These are phyloP conservation scores for Mesotaenium endlicherianum DNA, from an alignment of 139 green algal genomes.

Conservation along the genomic window DNA sequence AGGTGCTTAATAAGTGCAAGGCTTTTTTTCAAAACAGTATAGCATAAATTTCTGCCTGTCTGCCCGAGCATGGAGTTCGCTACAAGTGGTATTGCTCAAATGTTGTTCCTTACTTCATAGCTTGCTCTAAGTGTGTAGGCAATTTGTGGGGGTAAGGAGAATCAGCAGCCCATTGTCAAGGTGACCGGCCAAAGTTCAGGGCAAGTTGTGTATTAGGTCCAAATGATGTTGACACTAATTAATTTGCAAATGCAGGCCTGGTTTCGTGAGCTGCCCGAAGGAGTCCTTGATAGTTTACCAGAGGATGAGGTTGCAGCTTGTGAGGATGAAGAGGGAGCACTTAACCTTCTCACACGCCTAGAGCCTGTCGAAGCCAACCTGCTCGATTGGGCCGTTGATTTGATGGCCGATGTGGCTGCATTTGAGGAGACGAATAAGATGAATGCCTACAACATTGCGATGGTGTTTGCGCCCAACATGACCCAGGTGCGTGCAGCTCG, in stretches of 20 bases:
- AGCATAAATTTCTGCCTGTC: no score
- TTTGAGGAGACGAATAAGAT: conserved; percentile 29
- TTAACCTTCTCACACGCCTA: conserved; percentile 13
- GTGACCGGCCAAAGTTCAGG: neutral
- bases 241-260: conserved; percentile 20
- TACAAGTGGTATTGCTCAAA: no score
- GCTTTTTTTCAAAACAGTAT: no score
- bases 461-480: conserved; percentile 47
- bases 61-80: no score
- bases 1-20: no score
- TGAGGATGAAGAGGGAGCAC: conserved; percentile 6
- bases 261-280: conserved; percentile 40
- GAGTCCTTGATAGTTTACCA: conserved; percentile 16
- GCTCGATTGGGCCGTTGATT: conserved; percentile 37
- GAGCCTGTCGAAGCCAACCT: neutral
- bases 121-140: no score
- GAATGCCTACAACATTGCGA: conserved; percentile 40
- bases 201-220: neutral
- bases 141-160: no score
- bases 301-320: conserved; percentile 10
- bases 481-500: no score
- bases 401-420: conserved; percentile 42
- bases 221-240: neutral
- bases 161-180: no score
- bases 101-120: no score